Evolutionary conservation across 257 asterid species (phyloP).

Genomic region (Gentiana straminea): DNA sequence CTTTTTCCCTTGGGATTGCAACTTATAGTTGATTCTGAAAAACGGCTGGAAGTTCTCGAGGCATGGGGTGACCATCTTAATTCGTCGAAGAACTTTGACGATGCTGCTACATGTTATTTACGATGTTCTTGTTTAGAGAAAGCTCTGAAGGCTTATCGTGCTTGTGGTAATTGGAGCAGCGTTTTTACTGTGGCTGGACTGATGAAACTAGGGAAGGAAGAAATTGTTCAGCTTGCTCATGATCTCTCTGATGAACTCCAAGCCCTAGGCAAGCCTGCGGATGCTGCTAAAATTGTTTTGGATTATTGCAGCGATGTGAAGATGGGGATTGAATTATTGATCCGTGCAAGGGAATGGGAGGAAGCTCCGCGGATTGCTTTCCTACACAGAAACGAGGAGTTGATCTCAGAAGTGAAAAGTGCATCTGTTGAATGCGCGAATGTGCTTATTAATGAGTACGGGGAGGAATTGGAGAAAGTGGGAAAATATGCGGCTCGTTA

Average conservation of each 20-base stretch:
- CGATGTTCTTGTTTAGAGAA: conserved; percentile 72
- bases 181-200: conserved; percentile 86
- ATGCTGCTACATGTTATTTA: conserved; percentile 74
- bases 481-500: conserved; percentile 84
- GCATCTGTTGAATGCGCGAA: conserved; percentile 82
- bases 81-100: conserved; percentile 64
- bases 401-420: conserved; percentile 48
- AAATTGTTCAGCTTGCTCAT: conserved; percentile 66
- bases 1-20: conserved; percentile 75
- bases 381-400: conserved; percentile 62
- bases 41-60: conserved; percentile 63
- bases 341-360: conserved; percentile 89
- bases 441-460: conserved; percentile 49
- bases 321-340: conserved; percentile 47
- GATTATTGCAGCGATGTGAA: conserved; percentile 78
- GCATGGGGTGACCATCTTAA: conserved; percentile 92
- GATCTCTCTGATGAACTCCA: conserved; percentile 90
- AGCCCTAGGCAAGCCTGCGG: conserved; percentile 81
- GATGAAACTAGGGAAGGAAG: conserved; percentile 56
- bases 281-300: conserved; percentile 81
- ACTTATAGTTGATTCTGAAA: conserved; percentile 43
- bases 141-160: conserved; percentile 78
- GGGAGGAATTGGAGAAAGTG: conserved; percentile 85
- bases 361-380: conserved; percentile 83
- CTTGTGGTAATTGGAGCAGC: conserved; percentile 83